A percentile compares a stretch with the other conserved stretches of the same genome.
phyloP scores from a whole-genome alignment of 192 early-diverging fungal species.

The Glomus cerebriforme region DNA sequence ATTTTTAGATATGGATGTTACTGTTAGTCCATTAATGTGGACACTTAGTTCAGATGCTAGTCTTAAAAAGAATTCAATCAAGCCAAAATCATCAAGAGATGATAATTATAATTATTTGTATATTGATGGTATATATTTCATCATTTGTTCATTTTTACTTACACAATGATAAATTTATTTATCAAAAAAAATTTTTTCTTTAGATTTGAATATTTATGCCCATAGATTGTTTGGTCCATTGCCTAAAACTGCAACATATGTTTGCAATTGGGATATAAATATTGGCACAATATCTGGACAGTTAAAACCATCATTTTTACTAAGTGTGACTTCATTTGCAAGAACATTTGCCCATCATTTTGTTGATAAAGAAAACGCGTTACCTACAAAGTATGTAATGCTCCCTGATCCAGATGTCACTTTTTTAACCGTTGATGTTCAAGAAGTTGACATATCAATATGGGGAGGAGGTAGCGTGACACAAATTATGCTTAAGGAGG shows the following conservation, averaged over 20 bases:
- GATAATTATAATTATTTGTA: conserved; percentile 50
- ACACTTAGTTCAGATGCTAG: conserved; percentile 40
- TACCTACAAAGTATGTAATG: conserved; percentile 49
- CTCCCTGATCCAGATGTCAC: conserved; percentile 58
- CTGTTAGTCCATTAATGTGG: conserved; percentile 60
- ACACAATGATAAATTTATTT: background rate
- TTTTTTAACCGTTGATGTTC: conserved; percentile 57
- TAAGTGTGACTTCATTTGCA: conserved; percentile 52
- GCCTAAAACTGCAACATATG: conserved; percentile 66
- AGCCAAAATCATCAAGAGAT: conserved; percentile 39
- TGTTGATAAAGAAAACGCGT: conserved; percentile 66
- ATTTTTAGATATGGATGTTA: conserved; percentile 56
- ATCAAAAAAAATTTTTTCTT: background rate
- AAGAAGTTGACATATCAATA: conserved; percentile 60
- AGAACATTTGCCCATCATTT: conserved; percentile 66
- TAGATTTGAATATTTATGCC: conserved; percentile 58
- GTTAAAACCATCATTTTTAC: conserved; percentile 62
- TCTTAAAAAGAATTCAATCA: conserved; percentile 21
- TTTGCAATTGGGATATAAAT: conserved; percentile 68
- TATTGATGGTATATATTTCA: conserved; percentile 48
- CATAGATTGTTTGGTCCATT: conserved; percentile 71
- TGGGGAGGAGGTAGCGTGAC: conserved; percentile 55
- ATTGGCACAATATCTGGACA: conserved; percentile 65
- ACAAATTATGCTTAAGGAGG: conserved; percentile 56
- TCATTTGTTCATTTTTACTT: background rate